Percentiles rank a stretch among this genome's conserved stretches.
Evolutionary conservation across 805 yeast genomes (phyloP).

Genomic region (Lipomyces mesembrius): DNA sequence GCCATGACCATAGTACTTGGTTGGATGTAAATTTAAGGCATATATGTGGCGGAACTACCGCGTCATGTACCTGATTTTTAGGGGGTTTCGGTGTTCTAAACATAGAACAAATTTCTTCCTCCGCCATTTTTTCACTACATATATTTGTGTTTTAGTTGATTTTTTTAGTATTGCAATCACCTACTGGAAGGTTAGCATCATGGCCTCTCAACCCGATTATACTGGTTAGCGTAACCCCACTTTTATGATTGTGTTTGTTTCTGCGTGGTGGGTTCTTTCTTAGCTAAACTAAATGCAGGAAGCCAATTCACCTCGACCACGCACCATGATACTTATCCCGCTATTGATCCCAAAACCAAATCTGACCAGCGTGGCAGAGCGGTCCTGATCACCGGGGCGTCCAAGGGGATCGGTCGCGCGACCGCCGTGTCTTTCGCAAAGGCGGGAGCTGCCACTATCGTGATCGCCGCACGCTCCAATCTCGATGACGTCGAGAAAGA

Average conservation of each 20-base stretch:
- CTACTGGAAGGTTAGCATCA: constrained; percentile 3
- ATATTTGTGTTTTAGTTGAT: neutral
- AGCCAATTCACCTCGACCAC: constrained; percentile 4
- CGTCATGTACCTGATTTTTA: too few relatives aligned
- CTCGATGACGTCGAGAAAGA: neutral
- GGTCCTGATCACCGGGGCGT: constrained; percentile 23
- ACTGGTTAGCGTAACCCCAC: constrained; percentile 6
- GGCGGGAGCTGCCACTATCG: constrained; percentile 15
- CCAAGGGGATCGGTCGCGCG: constrained; percentile 18
- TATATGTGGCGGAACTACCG: too few relatives aligned
- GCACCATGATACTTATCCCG: constrained; percentile 6
- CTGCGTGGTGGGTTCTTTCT: constrained; percentile 4
- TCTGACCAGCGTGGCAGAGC: constrained; percentile 6
- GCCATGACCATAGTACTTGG: too few relatives aligned
- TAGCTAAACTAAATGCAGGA: constrained; percentile 8
- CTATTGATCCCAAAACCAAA: constrained; percentile 6
- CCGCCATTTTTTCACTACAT: constrained; percentile 4
- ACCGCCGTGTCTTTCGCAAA: constrained; percentile 15
- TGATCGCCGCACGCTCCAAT: neutral
- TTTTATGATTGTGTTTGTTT: constrained; percentile 1
- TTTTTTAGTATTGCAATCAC: neutral
- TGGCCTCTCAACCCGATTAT: constrained; percentile 8
- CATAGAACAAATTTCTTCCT: constrained; percentile 1
- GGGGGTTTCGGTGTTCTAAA: neutral
- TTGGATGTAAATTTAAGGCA: too few relatives aligned